Conservation (phyloP, 1,284 basidiomycete genomes). For the Pterulicium gracile region DNA sequence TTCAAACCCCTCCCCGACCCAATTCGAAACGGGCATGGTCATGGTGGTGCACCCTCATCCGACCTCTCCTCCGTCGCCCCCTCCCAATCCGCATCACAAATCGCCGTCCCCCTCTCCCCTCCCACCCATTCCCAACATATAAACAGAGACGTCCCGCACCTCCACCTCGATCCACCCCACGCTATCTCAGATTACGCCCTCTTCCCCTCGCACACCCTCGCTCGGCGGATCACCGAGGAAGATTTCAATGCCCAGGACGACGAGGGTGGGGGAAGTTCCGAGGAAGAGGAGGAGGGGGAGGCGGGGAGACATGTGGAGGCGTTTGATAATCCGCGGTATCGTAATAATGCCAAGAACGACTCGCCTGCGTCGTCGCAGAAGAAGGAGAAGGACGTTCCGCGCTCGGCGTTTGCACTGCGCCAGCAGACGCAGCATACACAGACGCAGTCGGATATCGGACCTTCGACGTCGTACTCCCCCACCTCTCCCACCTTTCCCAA, state of each 20-base stretch:
- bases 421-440: not conserved
- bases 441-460: not conserved
- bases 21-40: conserved; percentile 7
- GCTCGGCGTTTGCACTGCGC: not conserved
- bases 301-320: conserved; percentile 28
- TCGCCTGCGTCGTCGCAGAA: conserved; percentile 11
- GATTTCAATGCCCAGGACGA: conserved; percentile 19
- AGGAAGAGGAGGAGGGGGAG: conserved; percentile 22
- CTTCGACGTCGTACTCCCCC: not conserved
- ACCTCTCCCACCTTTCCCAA: too few species aligned
- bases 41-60: conserved; percentile 20
- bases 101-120: conserved; percentile 14
- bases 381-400: conserved; percentile 1
- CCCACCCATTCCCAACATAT: conserved; percentile 6
- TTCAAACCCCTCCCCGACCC: conserved; percentile 18
- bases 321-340: conserved; percentile 52
- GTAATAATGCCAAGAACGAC: conserved; percentile 8
- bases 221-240: conserved; percentile 35
- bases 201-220: conserved; percentile 19
- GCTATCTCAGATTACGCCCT: conserved; percentile 35
- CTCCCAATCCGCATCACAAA: conserved; percentile 58
- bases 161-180: conserved; percentile 45
- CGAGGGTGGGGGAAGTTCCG: conserved; percentile 19
- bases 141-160: conserved; percentile 6
- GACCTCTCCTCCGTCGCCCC: conserved; percentile 44